Base-by-base conservation (phyloP, 805 yeast genomes). In the Isabelozyma pseudorhagii region DNA sequence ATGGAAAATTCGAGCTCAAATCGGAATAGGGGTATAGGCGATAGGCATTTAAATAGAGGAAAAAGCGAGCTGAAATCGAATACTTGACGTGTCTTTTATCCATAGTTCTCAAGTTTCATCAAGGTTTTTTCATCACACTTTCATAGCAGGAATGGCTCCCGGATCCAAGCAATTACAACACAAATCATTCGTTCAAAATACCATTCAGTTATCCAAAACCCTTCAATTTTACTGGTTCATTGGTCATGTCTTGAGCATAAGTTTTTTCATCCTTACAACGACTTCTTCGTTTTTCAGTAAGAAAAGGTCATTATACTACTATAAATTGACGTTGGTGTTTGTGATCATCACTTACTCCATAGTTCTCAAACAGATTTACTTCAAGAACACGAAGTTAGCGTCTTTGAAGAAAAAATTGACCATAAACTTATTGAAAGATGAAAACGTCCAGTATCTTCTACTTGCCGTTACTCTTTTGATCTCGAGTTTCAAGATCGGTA, bases 211-310 rank as follows among this genome's bases (percentile, higher is more conserved):
- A 13, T 38, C 48, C 34, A 60, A 67, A 54, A 78, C 83, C 9
- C 82, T 83, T 8, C 89, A 85, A 61, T 83, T 85, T 60, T 82
- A 82, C 57, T 85, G 92, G 92, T 85, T 79, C 55, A 47, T 83
- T 27, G 85, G 87, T 14, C 89, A 85, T 64, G 71, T 79, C 11
- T 60, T 74, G 31, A 79, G 83, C 2, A 54, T 81, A 2, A 55
- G 64, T 47, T 78, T 68, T 63, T 77, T 78, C 58, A 50, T 66
- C 3, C 54, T 66, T 15, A 72, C 70, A 57, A 63, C 71, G 42
- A 46, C 78, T 38, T 69, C 60, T 36, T 74, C 84, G 7, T 71
- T 81, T 47, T 71, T 79, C 56, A 57, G 64, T 21, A 61, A 67
- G 14, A 62, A 68, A 8, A 57, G 62, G 45, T 54, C 53, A 13